phyloP scores from a whole-genome alignment of 768 basidiomycete species.

The Tricholoma terreum region DNA sequence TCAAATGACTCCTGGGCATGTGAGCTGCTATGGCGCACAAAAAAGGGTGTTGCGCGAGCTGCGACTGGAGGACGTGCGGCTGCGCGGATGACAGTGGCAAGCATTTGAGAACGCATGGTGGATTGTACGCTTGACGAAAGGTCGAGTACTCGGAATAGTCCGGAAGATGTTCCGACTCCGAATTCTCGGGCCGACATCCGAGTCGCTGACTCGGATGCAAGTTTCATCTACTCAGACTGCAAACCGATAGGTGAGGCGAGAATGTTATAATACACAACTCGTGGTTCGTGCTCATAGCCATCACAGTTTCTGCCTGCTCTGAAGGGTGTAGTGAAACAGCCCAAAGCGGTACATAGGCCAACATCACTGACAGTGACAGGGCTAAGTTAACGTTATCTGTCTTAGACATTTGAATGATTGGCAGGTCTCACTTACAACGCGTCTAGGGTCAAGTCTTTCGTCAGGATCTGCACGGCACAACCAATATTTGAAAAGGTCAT shows the following conservation, averaged over 20 bases:
- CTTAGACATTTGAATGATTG: no score
- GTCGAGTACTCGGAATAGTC: slow-evolving; percentile 29
- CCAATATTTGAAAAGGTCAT: no score
- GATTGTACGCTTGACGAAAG: slow-evolving; percentile 14
- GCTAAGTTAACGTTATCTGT: no score
- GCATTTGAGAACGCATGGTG: slow-evolving; percentile 56
- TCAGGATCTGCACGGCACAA: no score
- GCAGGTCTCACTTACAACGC: no score
- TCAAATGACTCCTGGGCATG: slow-evolving; percentile 93
- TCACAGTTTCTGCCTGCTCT: not conserved
- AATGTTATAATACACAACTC: not conserved
- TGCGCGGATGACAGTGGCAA: slow-evolving; percentile 61
- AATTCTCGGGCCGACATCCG: not conserved
- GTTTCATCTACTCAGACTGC: no score
- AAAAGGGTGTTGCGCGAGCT: slow-evolving; percentile 37
- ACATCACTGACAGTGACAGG: slow-evolving; percentile 11
- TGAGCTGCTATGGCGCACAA: slow-evolving; percentile 48
- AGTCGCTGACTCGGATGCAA: no score
- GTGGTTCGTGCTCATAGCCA: not conserved
- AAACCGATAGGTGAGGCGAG: no score
- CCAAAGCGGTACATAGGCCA: slow-evolving; percentile 9
- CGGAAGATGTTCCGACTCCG: slow-evolving; percentile 10
- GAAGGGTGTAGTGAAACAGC: slow-evolving; percentile 2
- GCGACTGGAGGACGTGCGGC: slow-evolving; percentile 48
- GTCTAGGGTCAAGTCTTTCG: no score